Evolutionary conservation across 352 stramenopile species (phyloP).

Genomic region (Elongisporangium undulatum): DNA sequence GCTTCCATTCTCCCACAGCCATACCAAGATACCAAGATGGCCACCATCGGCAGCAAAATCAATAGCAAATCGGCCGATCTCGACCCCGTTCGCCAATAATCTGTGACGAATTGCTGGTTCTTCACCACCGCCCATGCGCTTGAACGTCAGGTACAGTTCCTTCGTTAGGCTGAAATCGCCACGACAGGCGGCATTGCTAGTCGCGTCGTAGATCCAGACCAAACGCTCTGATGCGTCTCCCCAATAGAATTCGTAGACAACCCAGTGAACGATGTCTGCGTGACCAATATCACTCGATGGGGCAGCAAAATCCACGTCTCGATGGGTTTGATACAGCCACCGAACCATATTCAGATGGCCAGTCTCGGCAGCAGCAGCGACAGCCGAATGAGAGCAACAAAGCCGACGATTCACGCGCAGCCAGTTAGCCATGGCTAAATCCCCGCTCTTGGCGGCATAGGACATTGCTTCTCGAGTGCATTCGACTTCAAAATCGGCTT

Average conservation of each 20-base stretch:
- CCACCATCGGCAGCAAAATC: neutral
- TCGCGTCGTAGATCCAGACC: neutral
- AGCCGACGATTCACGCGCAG: slow-evolving; percentile 32
- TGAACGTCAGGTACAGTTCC: neutral
- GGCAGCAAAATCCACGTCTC: neutral
- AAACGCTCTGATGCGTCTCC: neutral
- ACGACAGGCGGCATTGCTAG: neutral
- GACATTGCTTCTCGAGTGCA: neutral
- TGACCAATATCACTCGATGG: neutral
- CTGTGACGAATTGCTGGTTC: neutral
- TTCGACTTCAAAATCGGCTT: neutral
- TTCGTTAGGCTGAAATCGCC: neutral
- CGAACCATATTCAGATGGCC: slow-evolving; percentile 36
- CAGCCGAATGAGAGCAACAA: slow-evolving; percentile 43
- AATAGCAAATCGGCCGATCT: neutral
- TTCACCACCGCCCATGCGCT: neutral
- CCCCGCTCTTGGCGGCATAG: slow-evolving; percentile 20
- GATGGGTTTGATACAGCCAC: slow-evolving; percentile 24
- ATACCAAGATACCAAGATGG: neutral
- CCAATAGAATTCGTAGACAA: neutral
- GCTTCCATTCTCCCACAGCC: neutral
- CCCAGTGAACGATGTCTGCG: neutral
- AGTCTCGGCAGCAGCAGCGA: slow-evolving; percentile 23
- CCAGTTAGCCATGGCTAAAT: slow-evolving; percentile 42
- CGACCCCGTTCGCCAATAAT: neutral